Evolutionary conservation across 2,329 filamentous ascomycete genomes (phyloP), one percentile per base, ranked within the genome.

Genomic region (Pyrenochaeta sp.): DNA sequence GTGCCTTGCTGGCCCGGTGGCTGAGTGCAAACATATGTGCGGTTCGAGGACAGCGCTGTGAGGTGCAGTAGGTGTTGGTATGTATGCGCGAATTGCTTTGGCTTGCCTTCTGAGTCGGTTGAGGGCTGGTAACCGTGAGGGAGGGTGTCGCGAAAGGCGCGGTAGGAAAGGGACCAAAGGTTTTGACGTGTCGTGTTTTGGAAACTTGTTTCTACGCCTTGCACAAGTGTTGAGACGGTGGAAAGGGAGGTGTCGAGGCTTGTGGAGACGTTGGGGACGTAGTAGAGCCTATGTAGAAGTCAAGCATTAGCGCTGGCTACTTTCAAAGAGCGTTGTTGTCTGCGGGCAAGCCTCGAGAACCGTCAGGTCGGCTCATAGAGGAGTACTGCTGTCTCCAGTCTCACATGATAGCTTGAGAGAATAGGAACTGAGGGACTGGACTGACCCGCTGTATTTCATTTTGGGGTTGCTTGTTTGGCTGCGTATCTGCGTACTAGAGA

Each of bases 111-210:
- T 32, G 56, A 51, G 18, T 58, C 54, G 1, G 37, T 42, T 4
- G 62, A 35, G 14, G 51, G 29, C n/a, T 55, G 45, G 36, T 61
- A 35, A 20, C 48, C 47, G 3, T 54, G 62, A 2, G 72, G 69
- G 6, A 58, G 51, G 1, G 60, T 64, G 45, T 73, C 67, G 51
- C 72, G 74, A 45, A 75, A 71, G 11, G 70, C 56, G 15, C 71
- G 71, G 51, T 75, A 71, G 30, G 56, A 62, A 32, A 76, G 67
- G 3, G 60, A 49, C 72, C 72, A 76, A 50, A 56, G 50, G 2
- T 55, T 15, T 31, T 57, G 52, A 20, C 62, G 69, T 7, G 61
- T 57, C 15, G 64, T 59, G 21, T 54, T 62, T 37, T 50, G 59
- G 45, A 66, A 69, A 58, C 54, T 65, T 30, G 60, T 50, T 51